Percentiles rank a stretch among this genome's conserved stretches.
These are phyloP conservation scores for Coemansia sp. DNA, from an alignment of 192 early-diverging fungal genomes.

Conservation along the genomic window DNA sequence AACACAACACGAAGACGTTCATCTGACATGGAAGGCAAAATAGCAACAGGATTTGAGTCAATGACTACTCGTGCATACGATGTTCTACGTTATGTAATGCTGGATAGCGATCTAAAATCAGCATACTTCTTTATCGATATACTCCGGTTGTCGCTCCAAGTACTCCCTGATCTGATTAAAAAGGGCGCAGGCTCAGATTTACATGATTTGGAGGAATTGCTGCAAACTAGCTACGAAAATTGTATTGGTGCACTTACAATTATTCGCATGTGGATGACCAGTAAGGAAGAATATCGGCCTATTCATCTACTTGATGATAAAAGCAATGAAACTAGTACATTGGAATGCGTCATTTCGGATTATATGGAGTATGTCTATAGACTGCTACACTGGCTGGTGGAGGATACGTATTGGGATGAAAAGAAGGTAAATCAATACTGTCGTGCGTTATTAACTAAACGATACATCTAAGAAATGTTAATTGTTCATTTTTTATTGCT, in stretches of 20 bases:
- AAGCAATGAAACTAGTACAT: neutral
- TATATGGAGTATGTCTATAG: slow-evolving; percentile 22
- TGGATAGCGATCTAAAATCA: slow-evolving; percentile 21
- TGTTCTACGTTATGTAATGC: slow-evolving; percentile 20
- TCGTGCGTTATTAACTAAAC: too few relatives aligned
- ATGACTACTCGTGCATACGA: slow-evolving; percentile 17
- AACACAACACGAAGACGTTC: too few relatives aligned
- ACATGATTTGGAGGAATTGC: slow-evolving; percentile 9
- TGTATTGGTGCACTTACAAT: slow-evolving; percentile 31
- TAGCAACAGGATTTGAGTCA: slow-evolving; percentile 4
- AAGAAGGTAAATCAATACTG: slow-evolving; percentile 27
- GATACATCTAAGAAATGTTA: too few relatives aligned
- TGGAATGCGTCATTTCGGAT: slow-evolving; percentile 5
- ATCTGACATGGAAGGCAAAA: slow-evolving; percentile 4
- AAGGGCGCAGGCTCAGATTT: neutral
- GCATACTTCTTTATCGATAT: slow-evolving; percentile 33
- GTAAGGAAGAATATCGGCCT: slow-evolving; percentile 40
- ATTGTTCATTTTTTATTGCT: too few relatives aligned
- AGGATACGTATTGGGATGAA: slow-evolving; percentile 22
- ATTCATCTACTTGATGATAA: slow-evolving; percentile 8
- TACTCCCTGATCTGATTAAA: neutral
- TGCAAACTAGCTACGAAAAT: slow-evolving; percentile 13
- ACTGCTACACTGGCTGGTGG: slow-evolving; percentile 24
- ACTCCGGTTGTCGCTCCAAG: slow-evolving; percentile 23
- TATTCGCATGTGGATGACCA: slow-evolving; percentile 33